Evolutionary conservation across 208 protist genomes (phyloP), one percentile per base, ranked within the genome.

Genomic region (Trypanosoma mega): DNA sequence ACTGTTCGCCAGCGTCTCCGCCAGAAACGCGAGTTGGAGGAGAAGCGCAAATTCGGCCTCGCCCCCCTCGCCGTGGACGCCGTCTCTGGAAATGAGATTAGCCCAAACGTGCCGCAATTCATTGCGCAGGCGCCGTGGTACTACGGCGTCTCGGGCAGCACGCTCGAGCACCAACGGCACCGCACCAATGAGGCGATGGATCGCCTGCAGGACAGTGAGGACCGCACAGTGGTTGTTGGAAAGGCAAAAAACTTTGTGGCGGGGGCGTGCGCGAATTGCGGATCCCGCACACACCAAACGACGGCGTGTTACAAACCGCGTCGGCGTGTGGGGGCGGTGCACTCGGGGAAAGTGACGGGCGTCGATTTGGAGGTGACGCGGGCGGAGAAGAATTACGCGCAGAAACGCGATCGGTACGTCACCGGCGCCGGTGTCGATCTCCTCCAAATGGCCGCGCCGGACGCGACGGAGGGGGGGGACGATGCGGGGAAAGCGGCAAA

Each of bases 201-300:
- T 45, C 30, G 7, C 29, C 50, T 93, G 23, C 46, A 78, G 11
- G 86, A 87, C 26, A 47, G 75, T 29, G 55, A 72, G 6, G 69
- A 80, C 53, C 49, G 48, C 18, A 72, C 80, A 21, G 63, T 74
- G 7, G 70, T 80, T 21, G 60, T 69, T 20, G 95, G 84, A 8
- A 55, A 78, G 24, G 72, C 89, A 8, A 96, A 68, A 4, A 94
- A 78, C 43, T 99, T 87, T 62, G 69, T 94, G 12, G 97, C 98
- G 27, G 98, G 98, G 20, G 98, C 98, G 1, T 99, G 98, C 65
- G 72, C 84, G 7, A 99, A 99, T 82, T 99, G 98, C 64, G 98
- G 98, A 29, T 87, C 98, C 11, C 96, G 96, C 74, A 98, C 96
- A 11, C 98, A 99, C 90, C 92, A 94, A 61, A 87, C 87, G 18